These are phyloP conservation scores for Silene conica DNA, from an alignment of 148 eudicot genomes.

Conservation along the genomic window DNA sequence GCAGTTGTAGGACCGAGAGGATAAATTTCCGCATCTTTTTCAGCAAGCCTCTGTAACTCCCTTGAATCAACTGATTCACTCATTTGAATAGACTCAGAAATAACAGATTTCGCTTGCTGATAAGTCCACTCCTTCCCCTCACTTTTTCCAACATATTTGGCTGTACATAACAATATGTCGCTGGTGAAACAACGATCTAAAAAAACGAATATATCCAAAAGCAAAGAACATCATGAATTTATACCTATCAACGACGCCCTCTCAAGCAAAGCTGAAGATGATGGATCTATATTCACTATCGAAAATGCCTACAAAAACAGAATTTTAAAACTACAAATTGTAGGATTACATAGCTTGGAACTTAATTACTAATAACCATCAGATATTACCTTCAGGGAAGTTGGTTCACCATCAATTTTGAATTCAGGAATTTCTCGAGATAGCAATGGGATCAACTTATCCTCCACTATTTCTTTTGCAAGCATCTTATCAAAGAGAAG, in stretches of 20 bases:
- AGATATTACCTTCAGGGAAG: slow-evolving; percentile 49
- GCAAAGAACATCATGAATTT: slow-evolving; percentile 18
- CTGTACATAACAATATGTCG: slow-evolving; percentile 35
- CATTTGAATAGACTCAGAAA: slow-evolving; percentile 72
- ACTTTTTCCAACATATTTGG: slow-evolving; percentile 75
- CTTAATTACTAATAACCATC: slow-evolving; percentile 17
- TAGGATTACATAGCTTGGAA: slow-evolving; percentile 6
- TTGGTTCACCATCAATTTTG: slow-evolving; percentile 52
- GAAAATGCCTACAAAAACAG: slow-evolving; percentile 54
- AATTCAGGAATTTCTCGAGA: slow-evolving; percentile 50
- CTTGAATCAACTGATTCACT: slow-evolving; percentile 53
- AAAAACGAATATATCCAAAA: slow-evolving; percentile 18
- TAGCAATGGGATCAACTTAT: slow-evolving; percentile 58
- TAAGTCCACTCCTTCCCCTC: slow-evolving; percentile 73
- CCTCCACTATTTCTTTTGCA: slow-evolving; percentile 79
- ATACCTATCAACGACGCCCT: slow-evolving; percentile 77
- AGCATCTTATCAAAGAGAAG: slow-evolving; percentile 59
- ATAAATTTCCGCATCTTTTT: slow-evolving; percentile 75
- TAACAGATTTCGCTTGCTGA: slow-evolving; percentile 64
- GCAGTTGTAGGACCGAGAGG: slow-evolving; percentile 88
- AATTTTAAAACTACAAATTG: slow-evolving; percentile 7
- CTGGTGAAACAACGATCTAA: not conserved
- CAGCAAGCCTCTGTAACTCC: slow-evolving; percentile 72
- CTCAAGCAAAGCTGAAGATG: slow-evolving; percentile 72
- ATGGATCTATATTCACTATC: slow-evolving; percentile 63